These are phyloP conservation scores for Globisporangium heterothallicum DNA, from an alignment of 352 stramenopile genomes.

Conservation along the genomic window DNA sequence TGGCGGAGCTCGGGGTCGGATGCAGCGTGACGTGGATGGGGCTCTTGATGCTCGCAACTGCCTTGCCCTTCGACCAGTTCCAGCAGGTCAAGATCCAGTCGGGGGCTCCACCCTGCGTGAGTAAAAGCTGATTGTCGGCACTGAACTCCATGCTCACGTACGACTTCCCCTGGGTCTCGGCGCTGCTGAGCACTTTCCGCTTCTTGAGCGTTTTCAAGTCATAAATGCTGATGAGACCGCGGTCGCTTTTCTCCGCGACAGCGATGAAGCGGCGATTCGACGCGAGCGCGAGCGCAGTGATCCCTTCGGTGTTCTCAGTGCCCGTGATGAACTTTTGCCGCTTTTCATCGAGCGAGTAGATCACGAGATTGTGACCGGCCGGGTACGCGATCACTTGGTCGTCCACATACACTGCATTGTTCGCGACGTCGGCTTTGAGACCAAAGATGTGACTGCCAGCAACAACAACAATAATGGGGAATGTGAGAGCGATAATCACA, in stretches of 20 bases:
- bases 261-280: conserved; percentile 72
- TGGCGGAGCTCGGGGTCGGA: conserved; percentile 36
- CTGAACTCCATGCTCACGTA: conserved; percentile 88
- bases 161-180: conserved; percentile 54
- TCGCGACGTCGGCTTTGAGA: conserved; percentile 80
- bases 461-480: neutral
- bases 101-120: conserved; percentile 79
- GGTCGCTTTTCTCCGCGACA: conserved; percentile 68
- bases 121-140: conserved; percentile 86
- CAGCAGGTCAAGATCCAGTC: conserved; percentile 89
- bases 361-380: conserved; percentile 82
- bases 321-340: conserved; percentile 87
- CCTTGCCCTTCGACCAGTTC: conserved; percentile 91
- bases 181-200: conserved; percentile 80
- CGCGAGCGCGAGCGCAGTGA: conserved; percentile 63
- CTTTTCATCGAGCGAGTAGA: conserved; percentile 89
- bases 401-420: conserved; percentile 81
- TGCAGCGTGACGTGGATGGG: conserved; percentile 50
- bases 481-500: neutral
- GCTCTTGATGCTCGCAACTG: conserved; percentile 69
- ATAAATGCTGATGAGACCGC: conserved; percentile 76
- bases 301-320: conserved; percentile 66
- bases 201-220: conserved; percentile 89
- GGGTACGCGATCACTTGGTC: conserved; percentile 81
- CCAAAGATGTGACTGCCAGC: conserved; percentile 83